These are phyloP conservation scores for Viridothelium virens DNA, from an alignment of 495 filamentous ascomycete genomes.

Conservation along the genomic window DNA sequence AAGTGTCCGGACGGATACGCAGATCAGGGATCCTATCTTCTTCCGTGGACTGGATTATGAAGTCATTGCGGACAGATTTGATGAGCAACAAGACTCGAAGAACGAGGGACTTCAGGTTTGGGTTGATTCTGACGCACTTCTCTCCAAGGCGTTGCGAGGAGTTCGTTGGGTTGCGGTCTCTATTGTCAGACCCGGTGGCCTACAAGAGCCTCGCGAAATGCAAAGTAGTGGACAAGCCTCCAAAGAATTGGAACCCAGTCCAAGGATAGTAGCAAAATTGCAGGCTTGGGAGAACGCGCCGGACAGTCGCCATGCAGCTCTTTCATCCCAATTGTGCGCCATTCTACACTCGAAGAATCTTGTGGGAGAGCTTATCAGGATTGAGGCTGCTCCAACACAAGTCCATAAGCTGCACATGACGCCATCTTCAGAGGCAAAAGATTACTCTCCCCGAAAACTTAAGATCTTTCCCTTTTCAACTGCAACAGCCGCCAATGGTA, in stretches of 20 bases:
- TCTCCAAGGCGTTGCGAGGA: conserved; percentile 60
- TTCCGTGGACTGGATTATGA: conserved; percentile 68
- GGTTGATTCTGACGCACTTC: conserved; percentile 69
- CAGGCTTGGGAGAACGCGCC: conserved; percentile 79
- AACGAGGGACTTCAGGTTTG: conserved; percentile 69
- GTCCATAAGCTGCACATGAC: not conserved
- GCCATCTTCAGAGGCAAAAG: not conserved
- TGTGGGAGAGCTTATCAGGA: conserved; percentile 77
- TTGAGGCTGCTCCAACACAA: conserved; percentile 65
- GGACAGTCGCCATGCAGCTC: conserved; percentile 63
- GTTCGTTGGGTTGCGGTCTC: conserved; percentile 66
- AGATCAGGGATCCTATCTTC: conserved; percentile 30
- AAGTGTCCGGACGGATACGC: conserved; percentile 31
- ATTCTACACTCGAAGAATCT: conserved; percentile 61
- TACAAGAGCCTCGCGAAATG: conserved; percentile 67
- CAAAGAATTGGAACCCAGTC: conserved; percentile 50
- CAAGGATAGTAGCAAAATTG: conserved; percentile 68
- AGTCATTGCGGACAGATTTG: conserved; percentile 63
- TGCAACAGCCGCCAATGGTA: conserved; percentile 44
- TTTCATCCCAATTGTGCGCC: conserved; percentile 68
- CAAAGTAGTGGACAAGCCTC: conserved; percentile 41
- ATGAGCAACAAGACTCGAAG: conserved; percentile 45
- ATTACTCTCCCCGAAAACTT: not conserved
- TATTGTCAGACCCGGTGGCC: conserved; percentile 68
- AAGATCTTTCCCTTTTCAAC: conserved; percentile 72